Conservation (phyloP, 2,329 filamentous ascomycete species). For the Ambrosiella xylebori region DNA sequence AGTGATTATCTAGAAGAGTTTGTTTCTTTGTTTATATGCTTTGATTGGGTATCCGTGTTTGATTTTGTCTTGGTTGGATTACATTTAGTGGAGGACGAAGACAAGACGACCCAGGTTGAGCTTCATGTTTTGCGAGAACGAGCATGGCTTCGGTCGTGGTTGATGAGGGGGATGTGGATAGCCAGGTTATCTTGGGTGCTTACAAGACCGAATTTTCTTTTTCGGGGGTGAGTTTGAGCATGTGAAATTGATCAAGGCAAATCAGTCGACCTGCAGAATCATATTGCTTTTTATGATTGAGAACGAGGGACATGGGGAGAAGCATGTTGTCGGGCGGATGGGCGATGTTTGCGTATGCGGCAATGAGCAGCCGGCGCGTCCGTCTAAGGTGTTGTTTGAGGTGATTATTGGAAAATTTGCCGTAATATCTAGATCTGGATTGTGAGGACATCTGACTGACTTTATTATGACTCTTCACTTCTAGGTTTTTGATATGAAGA, state of each 20-base stretch:
- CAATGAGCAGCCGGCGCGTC: no score
- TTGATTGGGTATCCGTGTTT: background rate
- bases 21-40: background rate
- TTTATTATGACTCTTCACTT: background rate
- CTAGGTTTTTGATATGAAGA: background rate
- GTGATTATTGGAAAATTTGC: background rate
- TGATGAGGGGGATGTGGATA: conserved; percentile 3
- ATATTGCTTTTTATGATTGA: background rate
- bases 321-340: no score
- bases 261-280: background rate
- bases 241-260: background rate
- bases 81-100: background rate
- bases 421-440: background rate
- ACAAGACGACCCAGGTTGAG: background rate
- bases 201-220: conserved; percentile 10
- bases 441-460: background rate
- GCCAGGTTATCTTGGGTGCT: conserved; percentile 9
- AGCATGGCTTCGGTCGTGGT: background rate
- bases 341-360: no score
- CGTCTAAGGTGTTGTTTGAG: background rate
- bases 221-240: conserved; percentile 1
- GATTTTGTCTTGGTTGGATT: background rate
- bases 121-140: background rate
- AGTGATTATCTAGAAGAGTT: background rate
- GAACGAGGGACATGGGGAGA: background rate